Evolutionary conservation across 2,329 filamentous ascomycete genomes (phyloP).

Genomic region (Alternaria atra): DNA sequence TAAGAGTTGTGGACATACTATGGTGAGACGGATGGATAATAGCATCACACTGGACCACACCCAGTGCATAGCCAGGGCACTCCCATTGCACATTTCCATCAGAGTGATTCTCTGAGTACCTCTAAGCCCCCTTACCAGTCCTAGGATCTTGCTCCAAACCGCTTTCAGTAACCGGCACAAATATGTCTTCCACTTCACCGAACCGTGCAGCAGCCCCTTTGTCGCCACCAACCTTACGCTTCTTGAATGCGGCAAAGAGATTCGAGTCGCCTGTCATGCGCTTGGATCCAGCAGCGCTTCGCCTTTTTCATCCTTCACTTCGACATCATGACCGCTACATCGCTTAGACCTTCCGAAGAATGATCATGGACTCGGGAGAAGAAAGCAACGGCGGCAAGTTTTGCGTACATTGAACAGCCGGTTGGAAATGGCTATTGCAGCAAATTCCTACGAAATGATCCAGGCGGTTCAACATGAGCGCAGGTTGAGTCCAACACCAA

Average conservation of each 20-base stretch:
- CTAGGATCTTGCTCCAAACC: neutral
- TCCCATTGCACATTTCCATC: neutral
- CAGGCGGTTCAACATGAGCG: neutral
- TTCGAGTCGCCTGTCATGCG: no score
- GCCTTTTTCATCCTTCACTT: neutral
- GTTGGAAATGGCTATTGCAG: neutral
- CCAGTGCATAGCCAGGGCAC: neutral
- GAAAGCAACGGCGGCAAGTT: neutral
- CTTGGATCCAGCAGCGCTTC: neutral
- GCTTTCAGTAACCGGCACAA: no score
- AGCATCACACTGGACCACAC: no score
- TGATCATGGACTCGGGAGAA: no score
- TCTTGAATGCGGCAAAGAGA: no score
- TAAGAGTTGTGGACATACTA: no score
- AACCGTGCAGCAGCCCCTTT: no score
- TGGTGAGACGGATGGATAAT: no score
- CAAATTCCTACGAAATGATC: neutral
- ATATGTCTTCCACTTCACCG: no score
- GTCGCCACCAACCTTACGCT: no score
- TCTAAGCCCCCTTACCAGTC: no score
- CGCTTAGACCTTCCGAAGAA: neutral
- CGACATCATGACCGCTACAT: neutral
- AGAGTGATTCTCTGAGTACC: no score
- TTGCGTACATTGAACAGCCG: neutral
- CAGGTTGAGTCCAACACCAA: neutral